Conservation (phyloP, 352 stramenopile species). For the Phytophthora pistaciae region DNA sequence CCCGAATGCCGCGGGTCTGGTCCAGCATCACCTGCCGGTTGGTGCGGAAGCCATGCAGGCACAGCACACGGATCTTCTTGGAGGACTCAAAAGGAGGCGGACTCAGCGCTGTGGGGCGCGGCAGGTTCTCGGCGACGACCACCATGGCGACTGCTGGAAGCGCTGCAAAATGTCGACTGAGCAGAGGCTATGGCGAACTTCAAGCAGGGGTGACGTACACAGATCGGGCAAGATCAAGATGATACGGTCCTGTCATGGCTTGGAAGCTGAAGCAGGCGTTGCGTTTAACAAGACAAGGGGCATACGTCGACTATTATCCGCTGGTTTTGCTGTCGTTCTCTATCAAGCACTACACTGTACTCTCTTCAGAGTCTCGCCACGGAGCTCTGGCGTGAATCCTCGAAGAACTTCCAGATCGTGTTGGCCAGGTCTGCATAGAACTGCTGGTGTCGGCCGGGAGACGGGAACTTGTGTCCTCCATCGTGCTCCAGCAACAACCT, state of each 20-base stretch:
- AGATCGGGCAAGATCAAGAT: conserved; percentile 9
- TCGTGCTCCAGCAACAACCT: conserved; percentile 56
- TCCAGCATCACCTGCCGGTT: conserved; percentile 57
- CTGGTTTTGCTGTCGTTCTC: conserved; percentile 16
- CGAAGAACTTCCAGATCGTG: conserved; percentile 60
- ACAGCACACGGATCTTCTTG: conserved; percentile 55
- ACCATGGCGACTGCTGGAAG: conserved; percentile 18
- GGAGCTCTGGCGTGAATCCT: conserved; percentile 39
- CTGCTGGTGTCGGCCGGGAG: conserved; percentile 49
- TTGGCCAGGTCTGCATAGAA: conserved; percentile 54
- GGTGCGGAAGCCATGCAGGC: conserved; percentile 63
- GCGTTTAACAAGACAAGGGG: conserved; percentile 14
- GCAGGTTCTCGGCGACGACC: conserved; percentile 25
- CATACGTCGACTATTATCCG: conserved; percentile 16
- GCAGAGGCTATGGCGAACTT: conserved; percentile 28
- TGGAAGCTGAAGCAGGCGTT: conserved; percentile 1
- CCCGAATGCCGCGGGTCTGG: conserved; percentile 51
- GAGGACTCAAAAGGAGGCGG: conserved; percentile 13
- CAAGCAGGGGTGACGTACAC: conserved; percentile 28
- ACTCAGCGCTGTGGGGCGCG: conserved; percentile 15
- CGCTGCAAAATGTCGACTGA: conserved; percentile 37
- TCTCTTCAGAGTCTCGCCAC: conserved; percentile 35
- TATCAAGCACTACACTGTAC: conserved; percentile 13
- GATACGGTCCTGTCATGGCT: conserved; percentile 1
- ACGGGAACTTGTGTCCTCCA: conserved; percentile 76